A percentile compares a stretch with the other conserved stretches of the same genome.
phyloP scores from a whole-genome alignment of 1,139 yeast genomes.

The Magnusiomyces sp. region DNA sequence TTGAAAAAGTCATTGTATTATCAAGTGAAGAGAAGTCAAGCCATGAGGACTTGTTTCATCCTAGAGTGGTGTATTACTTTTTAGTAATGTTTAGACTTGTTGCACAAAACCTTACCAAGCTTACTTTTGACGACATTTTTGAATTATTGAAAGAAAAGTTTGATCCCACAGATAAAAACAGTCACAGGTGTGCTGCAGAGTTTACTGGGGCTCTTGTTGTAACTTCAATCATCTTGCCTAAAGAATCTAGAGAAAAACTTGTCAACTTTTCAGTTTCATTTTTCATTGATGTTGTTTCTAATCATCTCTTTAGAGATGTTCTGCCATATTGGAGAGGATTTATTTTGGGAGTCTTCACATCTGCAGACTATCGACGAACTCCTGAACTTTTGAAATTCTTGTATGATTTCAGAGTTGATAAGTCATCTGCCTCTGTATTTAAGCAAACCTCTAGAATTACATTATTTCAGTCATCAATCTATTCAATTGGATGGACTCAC shows the following conservation, averaged over 20 bases:
- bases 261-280: slow-evolving; percentile 44
- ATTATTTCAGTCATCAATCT: slow-evolving; percentile 47
- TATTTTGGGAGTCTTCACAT: slow-evolving; percentile 47
- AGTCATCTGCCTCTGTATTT: slow-evolving; percentile 52
- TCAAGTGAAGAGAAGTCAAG: slow-evolving; percentile 29
- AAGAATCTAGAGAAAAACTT: slow-evolving; percentile 18
- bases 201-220: slow-evolving; percentile 29
- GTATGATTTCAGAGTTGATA: slow-evolving; percentile 38
- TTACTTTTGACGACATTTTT: slow-evolving; percentile 21
- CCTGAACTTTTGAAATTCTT: slow-evolving; percentile 45
- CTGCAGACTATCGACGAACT: slow-evolving; percentile 49
- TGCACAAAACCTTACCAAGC: slow-evolving; percentile 19
- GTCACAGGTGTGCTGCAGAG: slow-evolving; percentile 36
- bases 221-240: slow-evolving; percentile 19
- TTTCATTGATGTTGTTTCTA: slow-evolving; percentile 39
- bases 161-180: slow-evolving; percentile 29
- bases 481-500: slow-evolving; percentile 51
- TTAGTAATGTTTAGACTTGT: slow-evolving; percentile 21
- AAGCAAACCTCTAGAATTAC: slow-evolving; percentile 56
- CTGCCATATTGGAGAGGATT: slow-evolving; percentile 70
- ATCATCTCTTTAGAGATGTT: slow-evolving; percentile 70
- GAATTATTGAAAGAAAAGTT: slow-evolving; percentile 17
- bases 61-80: slow-evolving; percentile 22
- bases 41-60: slow-evolving; percentile 30
- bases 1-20: slow-evolving; percentile 43